Evolutionary conservation across 495 filamentous ascomycete genomes (phyloP), one percentile per base, ranked within the genome.

Genomic region (Poronia punctata): DNA sequence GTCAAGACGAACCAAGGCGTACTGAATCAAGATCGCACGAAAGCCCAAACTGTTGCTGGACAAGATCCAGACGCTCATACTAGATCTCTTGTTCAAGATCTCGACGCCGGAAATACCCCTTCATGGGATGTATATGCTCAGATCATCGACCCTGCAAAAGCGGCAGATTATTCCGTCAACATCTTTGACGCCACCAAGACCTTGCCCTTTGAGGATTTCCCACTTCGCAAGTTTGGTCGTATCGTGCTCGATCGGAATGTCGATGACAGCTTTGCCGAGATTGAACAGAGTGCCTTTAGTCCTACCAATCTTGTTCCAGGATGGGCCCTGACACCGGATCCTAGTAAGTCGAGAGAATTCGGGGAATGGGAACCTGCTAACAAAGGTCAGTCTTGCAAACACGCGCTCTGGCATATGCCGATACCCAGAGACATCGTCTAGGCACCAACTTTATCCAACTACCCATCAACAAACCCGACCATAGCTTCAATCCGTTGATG

Each of bases 341-440:
- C 67, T 6, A 61, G 27, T 32, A 32, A 21, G 27, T 11, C 5
- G n/a, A n/a, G n/a, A n/a, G n/a, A n/a, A n/a, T n/a, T n/a, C n/a
- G n/a, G n/a, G n/a, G n/a, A n/a, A n/a, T n/a, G n/a, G n/a, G n/a
- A n/a, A 83, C 43, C 67, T 83, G 16, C 76, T 82, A 45, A 64
- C 65, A 50, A 75, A 76, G 62, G 76, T 72, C 21, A 83, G 83
- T 86, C 35, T 70, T 86, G 1, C 83, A 86, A 59, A 79, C 75
- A 31, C 68, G 82, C 16, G 71, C 83, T 60, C 84, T 85, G 55
- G 70, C 77, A 35, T 86, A 86, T 53, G 76, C 75, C 1, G 82
- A 86, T 43, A 76, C 83, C 0, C 71, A 75, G 17, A 71, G 78
- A 34, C 76, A 86, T 57, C 72, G 82, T 1, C 71, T 85, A 12